Base-by-base conservation (phyloP, 1,139 yeast species). In the Starmera stellimalicola region DNA sequence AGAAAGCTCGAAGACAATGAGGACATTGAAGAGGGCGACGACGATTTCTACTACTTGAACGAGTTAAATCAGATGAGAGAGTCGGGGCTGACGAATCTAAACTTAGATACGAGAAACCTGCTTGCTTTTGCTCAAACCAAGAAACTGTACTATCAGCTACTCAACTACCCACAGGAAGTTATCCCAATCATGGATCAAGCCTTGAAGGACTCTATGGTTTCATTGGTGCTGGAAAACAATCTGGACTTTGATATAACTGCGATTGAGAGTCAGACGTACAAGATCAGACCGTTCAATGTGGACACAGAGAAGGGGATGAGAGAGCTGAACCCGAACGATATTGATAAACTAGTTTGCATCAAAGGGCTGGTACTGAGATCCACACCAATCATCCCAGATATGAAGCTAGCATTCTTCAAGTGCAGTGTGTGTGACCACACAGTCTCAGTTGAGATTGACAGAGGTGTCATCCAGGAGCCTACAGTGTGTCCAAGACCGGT, bases 101-200 rank as follows among this genome's bases (percentile, higher is more conserved):
- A 87, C 50, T 63, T 91, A 42, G 98, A 91, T 55, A 80, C 93
- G 3, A 69, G 71, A 45, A 87, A 91, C 55, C 63, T 91, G 41
- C 65, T 80, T 39, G 76, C 94, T 8, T 85, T 74, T 50, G 78
- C 83, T 2, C 68, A 79, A 12, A 79, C 96, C 7, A 74, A 73
- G 43, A 84, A 82, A 50, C 64, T 93, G 33, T 88, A 81, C 57
- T 73, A 82, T 51, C 96, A 88, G 57, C 65, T 91, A 43, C 70
- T 85, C 44, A 83, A 84, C 51, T 91, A 88, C 54, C 99, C 99
- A 0, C 96, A 88, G 55, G 99, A 91, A 65, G 84, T 91, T 29
- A 79, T 91, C 36, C 97, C 98, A 7, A 84, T 91, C 47, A 87
- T 91, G 96, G 99, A 91, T 67, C 95, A 87, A 52, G 79, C 95